Evolutionary conservation across 371 early-diverging fungal genomes (phyloP).

Genomic region (Conidiobolus incongruus): DNA sequence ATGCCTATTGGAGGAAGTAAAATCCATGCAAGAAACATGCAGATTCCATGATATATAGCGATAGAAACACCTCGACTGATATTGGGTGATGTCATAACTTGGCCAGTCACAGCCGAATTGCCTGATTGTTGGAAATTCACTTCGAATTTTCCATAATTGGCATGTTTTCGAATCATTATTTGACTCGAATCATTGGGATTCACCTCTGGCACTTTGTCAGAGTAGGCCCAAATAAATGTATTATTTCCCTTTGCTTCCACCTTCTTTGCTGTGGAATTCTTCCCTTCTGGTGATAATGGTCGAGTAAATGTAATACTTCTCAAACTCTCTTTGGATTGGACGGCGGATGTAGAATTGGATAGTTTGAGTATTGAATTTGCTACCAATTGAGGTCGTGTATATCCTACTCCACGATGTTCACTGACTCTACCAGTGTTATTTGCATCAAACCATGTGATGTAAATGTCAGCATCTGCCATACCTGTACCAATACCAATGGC

Average conservation of each 20-base stretch:
- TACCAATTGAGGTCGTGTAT: background rate
- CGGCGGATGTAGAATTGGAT: too few relatives aligned
- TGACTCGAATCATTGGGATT: too few relatives aligned
- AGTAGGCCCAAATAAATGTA: background rate
- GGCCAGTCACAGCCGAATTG: background rate
- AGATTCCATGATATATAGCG: background rate
- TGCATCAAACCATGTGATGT: background rate
- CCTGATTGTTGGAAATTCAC: background rate
- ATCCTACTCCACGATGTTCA: background rate
- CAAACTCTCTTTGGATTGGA: background rate
- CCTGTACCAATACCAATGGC: background rate
- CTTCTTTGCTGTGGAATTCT: too few relatives aligned
- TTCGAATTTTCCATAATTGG: background rate
- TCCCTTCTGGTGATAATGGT: background rate
- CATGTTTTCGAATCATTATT: background rate
- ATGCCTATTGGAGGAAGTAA: slow-evolving; percentile 1
- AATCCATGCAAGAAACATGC: slow-evolving; percentile 3
- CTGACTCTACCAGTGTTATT: background rate
- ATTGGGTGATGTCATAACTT: background rate
- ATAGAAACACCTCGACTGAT: background rate
- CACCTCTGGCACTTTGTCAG: background rate
- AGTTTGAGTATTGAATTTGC: background rate
- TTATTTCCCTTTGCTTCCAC: background rate
- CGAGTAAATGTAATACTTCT: background rate
- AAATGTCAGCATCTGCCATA: background rate